These are phyloP conservation scores for Termitomyces sp. DNA, from an alignment of 768 basidiomycete genomes.

Conservation along the genomic window DNA sequence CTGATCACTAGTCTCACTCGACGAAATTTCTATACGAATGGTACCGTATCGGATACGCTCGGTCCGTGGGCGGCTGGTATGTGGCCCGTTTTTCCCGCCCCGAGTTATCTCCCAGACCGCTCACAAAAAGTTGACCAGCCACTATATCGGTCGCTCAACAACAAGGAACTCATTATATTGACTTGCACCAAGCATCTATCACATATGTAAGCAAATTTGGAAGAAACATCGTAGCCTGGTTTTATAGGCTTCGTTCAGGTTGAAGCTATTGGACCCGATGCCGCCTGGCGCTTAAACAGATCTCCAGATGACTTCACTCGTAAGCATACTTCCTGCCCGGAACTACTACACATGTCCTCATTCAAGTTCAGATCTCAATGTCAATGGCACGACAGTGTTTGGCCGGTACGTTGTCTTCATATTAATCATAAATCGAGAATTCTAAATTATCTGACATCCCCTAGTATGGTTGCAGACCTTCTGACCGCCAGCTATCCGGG, in stretches of 20 bases:
- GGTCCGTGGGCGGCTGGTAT: slow-evolving; percentile 36
- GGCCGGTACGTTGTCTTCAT: neutral
- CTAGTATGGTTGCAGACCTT: slow-evolving; percentile 36
- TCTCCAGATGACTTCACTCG: slow-evolving; percentile 36
- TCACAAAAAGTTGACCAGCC: slow-evolving; percentile 19
- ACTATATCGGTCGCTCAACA: slow-evolving; percentile 33
- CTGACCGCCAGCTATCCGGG: slow-evolving; percentile 30
- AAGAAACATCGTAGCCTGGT: neutral
- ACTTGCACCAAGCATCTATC: slow-evolving; percentile 36
- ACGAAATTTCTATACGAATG: slow-evolving; percentile 32
- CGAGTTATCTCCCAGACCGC: neutral
- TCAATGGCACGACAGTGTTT: slow-evolving; percentile 1
- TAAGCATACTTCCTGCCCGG: slow-evolving; percentile 11
- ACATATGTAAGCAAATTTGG: slow-evolving; percentile 21
- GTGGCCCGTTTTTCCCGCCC: neutral
- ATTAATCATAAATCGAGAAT: too few relatives aligned
- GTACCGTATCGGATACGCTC: slow-evolving; percentile 33
- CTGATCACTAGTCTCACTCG: slow-evolving; percentile 39
- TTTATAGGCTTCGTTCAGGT: slow-evolving; percentile 21
- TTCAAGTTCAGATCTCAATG: neutral
- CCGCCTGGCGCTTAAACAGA: slow-evolving; percentile 36
- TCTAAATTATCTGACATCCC: neutral
- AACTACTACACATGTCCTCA: neutral
- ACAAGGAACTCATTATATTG: slow-evolving; percentile 34
- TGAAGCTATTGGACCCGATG: slow-evolving; percentile 37